Percentiles rank a stretch among this genome's conserved stretches.
These are phyloP conservation scores for Diaporthe vexans DNA, from an alignment of 2,329 filamentous ascomycete genomes.

Conservation along the genomic window DNA sequence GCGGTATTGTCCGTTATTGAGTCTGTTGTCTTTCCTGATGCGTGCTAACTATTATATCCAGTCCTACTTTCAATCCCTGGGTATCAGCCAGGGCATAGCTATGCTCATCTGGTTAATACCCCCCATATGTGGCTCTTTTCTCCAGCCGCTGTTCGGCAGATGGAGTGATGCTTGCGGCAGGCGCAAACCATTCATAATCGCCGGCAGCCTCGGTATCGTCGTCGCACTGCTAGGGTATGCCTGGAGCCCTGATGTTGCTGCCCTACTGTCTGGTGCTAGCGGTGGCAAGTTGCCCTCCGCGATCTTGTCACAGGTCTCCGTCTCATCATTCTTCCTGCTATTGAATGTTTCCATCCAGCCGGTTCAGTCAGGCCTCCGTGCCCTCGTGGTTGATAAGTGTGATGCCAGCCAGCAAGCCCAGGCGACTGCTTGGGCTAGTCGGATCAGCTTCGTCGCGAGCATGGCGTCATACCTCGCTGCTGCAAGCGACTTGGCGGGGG, in stretches of 20 bases:
- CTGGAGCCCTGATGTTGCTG: background rate
- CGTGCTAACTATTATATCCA: background rate
- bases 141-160: background rate
- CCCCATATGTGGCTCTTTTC: background rate
- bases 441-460: slow-evolving; percentile 1
- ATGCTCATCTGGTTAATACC: background rate
- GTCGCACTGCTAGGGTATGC: background rate
- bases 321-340: background rate
- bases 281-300: background rate
- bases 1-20: background rate
- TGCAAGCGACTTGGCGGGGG: background rate
- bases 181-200: background rate
- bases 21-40: background rate
- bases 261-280: background rate
- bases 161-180: background rate
- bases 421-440: background rate
- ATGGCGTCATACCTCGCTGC: background rate
- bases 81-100: background rate
- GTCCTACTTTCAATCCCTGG: background rate
- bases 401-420: background rate
- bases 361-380: background rate
- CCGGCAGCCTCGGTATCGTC: background rate
- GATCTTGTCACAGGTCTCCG: background rate
- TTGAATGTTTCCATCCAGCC: background rate
- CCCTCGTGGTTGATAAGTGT: background rate